A percentile compares a stretch with the other conserved stretches of the same genome.
Conservation (phyloP, 495 filamentous ascomycete genomes). For the Tuber borchii region DNA sequence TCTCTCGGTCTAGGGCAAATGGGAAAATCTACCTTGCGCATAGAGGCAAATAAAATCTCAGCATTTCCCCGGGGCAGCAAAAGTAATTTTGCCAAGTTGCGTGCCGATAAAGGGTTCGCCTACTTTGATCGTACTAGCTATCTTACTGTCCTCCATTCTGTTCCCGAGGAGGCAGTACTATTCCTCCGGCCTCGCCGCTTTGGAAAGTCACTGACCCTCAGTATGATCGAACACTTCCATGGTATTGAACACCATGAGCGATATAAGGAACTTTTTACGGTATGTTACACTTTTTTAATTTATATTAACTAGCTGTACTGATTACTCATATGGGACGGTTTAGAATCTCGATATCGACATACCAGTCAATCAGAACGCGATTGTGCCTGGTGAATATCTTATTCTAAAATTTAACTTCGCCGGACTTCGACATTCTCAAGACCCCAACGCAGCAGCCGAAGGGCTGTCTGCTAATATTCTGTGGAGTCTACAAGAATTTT, state of each 20-base stretch:
- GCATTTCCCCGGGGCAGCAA: too few relatives aligned
- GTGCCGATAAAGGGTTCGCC: not conserved
- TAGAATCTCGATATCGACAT: constrained; percentile 9
- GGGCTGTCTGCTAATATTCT: not conserved
- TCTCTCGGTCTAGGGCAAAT: too few relatives aligned
- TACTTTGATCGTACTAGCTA: constrained; percentile 16
- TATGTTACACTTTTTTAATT: not conserved
- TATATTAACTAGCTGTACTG: not conserved
- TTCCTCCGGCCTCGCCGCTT: constrained; percentile 13
- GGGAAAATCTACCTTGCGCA: too few relatives aligned
- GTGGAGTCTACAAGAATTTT: constrained; percentile 1
- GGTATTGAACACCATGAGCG: constrained; percentile 2
- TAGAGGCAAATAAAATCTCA: too few relatives aligned
- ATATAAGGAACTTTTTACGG: constrained; percentile 18
- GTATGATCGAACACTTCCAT: constrained; percentile 15
- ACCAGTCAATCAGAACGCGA: not conserved
- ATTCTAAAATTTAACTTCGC: constrained; percentile 7
- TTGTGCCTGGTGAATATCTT: constrained; percentile 6
- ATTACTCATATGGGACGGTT: not conserved
- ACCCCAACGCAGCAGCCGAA: not conserved
- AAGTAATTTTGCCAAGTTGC: too few relatives aligned
- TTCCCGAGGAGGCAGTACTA: not conserved
- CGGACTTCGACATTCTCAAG: not conserved
- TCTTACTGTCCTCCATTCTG: not conserved
- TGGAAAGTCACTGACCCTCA: constrained; percentile 15